Conservation (phyloP, 805 yeast species). For the Myxozyma vanderwaltii region DNA sequence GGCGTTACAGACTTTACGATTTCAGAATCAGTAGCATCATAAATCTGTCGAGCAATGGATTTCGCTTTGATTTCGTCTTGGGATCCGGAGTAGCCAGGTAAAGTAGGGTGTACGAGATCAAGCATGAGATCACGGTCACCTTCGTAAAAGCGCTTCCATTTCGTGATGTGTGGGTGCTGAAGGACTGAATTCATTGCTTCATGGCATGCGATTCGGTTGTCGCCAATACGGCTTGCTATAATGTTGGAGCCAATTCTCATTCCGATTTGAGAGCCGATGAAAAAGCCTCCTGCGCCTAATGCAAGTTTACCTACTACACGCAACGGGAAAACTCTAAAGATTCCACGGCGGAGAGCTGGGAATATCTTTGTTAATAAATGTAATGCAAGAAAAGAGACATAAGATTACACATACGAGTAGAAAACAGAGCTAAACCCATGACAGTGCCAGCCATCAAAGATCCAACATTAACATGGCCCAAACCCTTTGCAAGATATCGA, state of each 20-base stretch:
- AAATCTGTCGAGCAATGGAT: no score
- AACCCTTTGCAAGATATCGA: conserved; percentile 4
- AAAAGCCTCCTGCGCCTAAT: conserved; percentile 17
- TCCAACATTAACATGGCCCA: conserved; percentile 17
- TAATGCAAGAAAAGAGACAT: background rate
- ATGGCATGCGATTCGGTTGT: conserved; percentile 4
- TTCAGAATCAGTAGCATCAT: no score
- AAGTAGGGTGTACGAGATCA: conserved; percentile 7
- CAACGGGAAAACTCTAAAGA: background rate
- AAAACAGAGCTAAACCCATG: conserved; percentile 7
- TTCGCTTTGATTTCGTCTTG: no score
- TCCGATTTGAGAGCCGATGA: conserved; percentile 22
- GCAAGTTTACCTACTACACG: conserved; percentile 9
- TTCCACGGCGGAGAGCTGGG: conserved; percentile 5
- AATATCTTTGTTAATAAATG: background rate
- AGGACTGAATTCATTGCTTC: conserved; percentile 16
- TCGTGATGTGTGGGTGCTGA: conserved; percentile 12
- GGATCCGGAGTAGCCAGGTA: background rate
- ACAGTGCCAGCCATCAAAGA: conserved; percentile 15
- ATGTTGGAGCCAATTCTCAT: conserved; percentile 16
- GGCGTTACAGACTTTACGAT: no score
- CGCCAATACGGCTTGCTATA: conserved; percentile 3
- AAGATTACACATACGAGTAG: background rate
- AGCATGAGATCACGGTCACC: conserved; percentile 23
- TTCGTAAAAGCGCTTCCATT: conserved; percentile 24